Percentiles rank a stretch among this genome's conserved stretches.
Evolutionary conservation across 495 filamentous ascomycete species (phyloP).

Genomic region (Pyrenula massariospora): DNA sequence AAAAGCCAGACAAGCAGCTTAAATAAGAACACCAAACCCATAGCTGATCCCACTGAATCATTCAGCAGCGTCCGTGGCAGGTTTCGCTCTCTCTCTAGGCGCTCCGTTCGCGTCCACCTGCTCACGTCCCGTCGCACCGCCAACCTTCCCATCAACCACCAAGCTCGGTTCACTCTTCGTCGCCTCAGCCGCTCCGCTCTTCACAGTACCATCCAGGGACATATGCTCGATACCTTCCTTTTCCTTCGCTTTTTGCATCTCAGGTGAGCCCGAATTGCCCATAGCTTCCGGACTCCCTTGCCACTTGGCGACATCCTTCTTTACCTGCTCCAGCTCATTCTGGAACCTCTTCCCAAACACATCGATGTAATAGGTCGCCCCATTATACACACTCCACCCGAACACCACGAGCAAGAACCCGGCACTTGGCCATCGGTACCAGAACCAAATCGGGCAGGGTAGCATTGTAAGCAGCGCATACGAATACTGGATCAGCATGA

Average conservation of each 20-base stretch:
- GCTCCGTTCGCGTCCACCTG: neutral
- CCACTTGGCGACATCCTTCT: constrained; percentile 83
- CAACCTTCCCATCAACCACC: neutral
- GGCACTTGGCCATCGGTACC: constrained; percentile 69
- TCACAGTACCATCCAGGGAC: neutral
- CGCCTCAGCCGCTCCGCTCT: neutral
- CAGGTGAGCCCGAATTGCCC: neutral
- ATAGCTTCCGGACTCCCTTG: constrained; percentile 36
- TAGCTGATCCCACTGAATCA: too few species aligned
- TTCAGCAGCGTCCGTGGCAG: neutral
- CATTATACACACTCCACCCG: constrained; percentile 86
- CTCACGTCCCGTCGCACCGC: neutral
- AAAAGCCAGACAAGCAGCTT: too few species aligned
- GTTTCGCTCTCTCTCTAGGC: neutral
- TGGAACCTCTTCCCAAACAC: constrained; percentile 94
- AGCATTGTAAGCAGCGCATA: constrained; percentile 90
- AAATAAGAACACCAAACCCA: too few species aligned
- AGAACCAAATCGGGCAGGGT: constrained; percentile 92
- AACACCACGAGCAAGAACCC: constrained; percentile 70
- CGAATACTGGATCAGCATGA: constrained; percentile 89
- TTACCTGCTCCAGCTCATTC: constrained; percentile 86
- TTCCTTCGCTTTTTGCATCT: neutral
- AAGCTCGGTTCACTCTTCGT: neutral
- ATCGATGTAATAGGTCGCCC: constrained; percentile 94
- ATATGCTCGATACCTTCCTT: neutral